Evolutionary conservation across 306 rosid genomes (phyloP).

Genomic region (Fagus sylvatica): DNA sequence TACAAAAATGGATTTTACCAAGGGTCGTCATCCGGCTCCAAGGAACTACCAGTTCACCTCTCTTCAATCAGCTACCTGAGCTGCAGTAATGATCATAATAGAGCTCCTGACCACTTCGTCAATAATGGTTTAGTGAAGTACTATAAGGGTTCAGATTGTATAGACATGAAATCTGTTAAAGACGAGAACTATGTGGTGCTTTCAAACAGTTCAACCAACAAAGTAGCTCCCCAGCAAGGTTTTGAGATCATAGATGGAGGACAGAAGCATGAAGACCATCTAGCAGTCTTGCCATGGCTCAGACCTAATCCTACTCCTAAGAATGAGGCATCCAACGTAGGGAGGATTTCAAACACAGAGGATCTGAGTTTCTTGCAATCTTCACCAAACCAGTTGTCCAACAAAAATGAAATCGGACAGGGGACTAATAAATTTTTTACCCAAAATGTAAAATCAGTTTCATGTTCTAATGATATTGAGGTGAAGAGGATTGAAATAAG

Average conservation of each 20-base stretch:
- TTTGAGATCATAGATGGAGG: constrained; percentile 42
- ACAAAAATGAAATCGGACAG: constrained; percentile 43
- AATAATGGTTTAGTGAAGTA: constrained; percentile 40
- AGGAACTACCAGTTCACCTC: constrained; percentile 49
- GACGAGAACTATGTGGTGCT: constrained; percentile 64
- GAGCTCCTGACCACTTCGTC: constrained; percentile 41
- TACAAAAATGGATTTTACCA: constrained; percentile 58
- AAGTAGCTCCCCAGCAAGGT: constrained; percentile 34
- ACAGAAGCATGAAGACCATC: constrained; percentile 50
- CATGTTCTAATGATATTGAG: constrained; percentile 44
- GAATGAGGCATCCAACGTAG: constrained; percentile 44
- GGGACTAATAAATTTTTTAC: constrained; percentile 36
- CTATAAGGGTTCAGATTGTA: constrained; percentile 48
- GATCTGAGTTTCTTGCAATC: constrained; percentile 46
- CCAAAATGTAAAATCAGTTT: constrained; percentile 42
- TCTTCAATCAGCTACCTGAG: constrained; percentile 57
- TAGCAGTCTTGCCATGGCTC: constrained; percentile 68
- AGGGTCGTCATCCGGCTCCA: constrained; percentile 62
- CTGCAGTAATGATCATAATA: constrained; percentile 39
- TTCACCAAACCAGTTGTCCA: constrained; percentile 30
- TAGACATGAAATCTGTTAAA: constrained; percentile 50
- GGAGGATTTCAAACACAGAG: constrained; percentile 34
- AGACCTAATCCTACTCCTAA: constrained; percentile 47
- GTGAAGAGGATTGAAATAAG: constrained; percentile 43
- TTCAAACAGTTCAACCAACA: constrained; percentile 53